Percentiles rank a stretch among this genome's conserved stretches.
These are phyloP conservation scores for Buddleja alternifolia DNA, from an alignment of 257 asterid species.

Conservation along the genomic window DNA sequence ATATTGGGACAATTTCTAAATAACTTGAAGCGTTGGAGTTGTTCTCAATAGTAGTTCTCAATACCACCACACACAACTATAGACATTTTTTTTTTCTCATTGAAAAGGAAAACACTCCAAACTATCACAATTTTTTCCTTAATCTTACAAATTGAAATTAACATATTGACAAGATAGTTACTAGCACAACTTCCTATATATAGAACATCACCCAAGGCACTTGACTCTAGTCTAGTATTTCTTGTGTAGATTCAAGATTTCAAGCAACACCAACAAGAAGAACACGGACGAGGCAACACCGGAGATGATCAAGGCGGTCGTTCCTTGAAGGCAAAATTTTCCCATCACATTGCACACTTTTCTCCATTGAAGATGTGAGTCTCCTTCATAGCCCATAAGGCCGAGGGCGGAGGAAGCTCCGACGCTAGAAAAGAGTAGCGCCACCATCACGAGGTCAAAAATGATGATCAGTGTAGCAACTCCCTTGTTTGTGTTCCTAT, in stretches of 20 bases:
- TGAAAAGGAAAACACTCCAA: too few relatives aligned
- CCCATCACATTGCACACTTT: constrained; percentile 50
- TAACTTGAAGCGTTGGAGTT: too few relatives aligned
- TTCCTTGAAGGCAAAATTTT: constrained; percentile 17
- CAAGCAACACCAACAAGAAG: not conserved
- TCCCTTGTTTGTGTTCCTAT: constrained; percentile 20
- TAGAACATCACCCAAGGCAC: not conserved
- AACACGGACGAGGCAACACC: not conserved
- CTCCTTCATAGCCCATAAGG: constrained; percentile 46
- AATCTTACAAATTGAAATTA: too few relatives aligned
- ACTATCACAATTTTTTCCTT: too few relatives aligned
- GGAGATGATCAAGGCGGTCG: constrained; percentile 10
- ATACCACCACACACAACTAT: too few relatives aligned
- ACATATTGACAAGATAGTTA: too few relatives aligned
- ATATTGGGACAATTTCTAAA: too few relatives aligned
- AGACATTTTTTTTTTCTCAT: too few relatives aligned
- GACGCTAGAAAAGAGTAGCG: constrained; percentile 48
- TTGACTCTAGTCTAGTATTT: not conserved
- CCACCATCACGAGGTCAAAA: constrained; percentile 49
- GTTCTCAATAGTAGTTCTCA: too few relatives aligned
- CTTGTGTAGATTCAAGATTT: not conserved
- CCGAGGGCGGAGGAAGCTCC: constrained; percentile 56
- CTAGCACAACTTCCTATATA: too few relatives aligned
- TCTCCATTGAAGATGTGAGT: constrained; percentile 54
- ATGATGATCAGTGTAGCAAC: constrained; percentile 21